Base-by-base conservation (phyloP, 169 alveolate genomes). In the Cryptosporidium parvum region DNA sequence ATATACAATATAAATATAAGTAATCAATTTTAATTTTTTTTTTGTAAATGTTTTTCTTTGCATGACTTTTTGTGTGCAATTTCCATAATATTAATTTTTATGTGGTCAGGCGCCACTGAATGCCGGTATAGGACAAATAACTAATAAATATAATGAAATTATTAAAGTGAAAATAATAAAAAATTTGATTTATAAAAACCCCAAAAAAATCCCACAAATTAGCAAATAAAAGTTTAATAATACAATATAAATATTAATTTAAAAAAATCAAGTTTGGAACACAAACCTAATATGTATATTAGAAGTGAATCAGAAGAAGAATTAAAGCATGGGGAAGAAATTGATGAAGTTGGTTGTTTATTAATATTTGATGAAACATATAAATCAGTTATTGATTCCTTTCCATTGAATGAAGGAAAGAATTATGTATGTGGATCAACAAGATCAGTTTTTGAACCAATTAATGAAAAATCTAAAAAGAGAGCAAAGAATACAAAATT, bases 361-460 rank as follows among this genome's bases (percentile, higher is more conserved):
- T 33, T 80, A 42, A 67, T 80, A 37, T 80, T 80, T 80, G 89
- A 59, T 45, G 75, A 80, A 12, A 26, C 69, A 9, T 39, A 45
- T 18, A 62, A 42, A 18, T 62, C 89, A 0, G 75, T 80, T 21
- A 26, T 80, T 16, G 89, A 80, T 48, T 80, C 89, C 16, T 61
- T 80, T 65, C 48, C 73, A 14, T 9, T 80, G 12, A 62, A 62
- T 42, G 39, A 61, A 14, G 89, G 89, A 9, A 42, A 42, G 33
- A 80, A 80, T 65, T 62, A 62, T 35, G 62, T 80, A 16, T 73
- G 68, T 37, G 71, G 70, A 1, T 31, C 86, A 56, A 31, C 68
- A 37, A 53, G 37, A 10, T 73, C 86, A 10, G 86, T 73, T 73
- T 73, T 73, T n/a, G 86, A 73, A 39, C 86, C 86, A 29, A 16